These are phyloP conservation scores for Discostella stelligeroides DNA, from an alignment of 108 stramenopile species.

Conservation along the genomic window DNA sequence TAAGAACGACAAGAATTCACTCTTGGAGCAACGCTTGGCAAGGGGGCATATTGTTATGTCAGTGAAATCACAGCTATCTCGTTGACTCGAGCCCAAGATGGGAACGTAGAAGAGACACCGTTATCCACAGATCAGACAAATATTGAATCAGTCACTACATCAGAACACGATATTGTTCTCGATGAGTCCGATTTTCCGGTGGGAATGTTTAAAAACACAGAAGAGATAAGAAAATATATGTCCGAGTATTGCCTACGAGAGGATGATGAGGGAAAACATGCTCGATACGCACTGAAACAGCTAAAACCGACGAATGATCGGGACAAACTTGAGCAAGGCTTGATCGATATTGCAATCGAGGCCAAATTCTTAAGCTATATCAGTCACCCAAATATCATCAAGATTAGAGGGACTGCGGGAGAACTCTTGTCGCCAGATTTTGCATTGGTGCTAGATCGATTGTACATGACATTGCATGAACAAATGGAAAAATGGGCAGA, in stretches of 20 bases:
- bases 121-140: neutral
- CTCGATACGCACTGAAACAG: conserved; percentile 48
- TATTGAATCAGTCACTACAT: neutral
- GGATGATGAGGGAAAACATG: conserved; percentile 13
- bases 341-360: conserved; percentile 73
- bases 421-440: conserved; percentile 52
- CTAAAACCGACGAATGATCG: conserved; percentile 17
- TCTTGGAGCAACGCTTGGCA: conserved; percentile 70
- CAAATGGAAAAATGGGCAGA: conserved; percentile 57
- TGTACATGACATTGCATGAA: conserved; percentile 59
- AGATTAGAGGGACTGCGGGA: conserved; percentile 60
- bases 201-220: conserved; percentile 26
- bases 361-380: conserved; percentile 67
- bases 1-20: conserved; percentile 50
- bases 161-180: neutral
- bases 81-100: conserved; percentile 50
- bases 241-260: conserved; percentile 24
- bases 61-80: conserved; percentile 62
- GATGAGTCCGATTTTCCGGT: conserved; percentile 40
- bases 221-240: conserved; percentile 43
- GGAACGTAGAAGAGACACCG: neutral
- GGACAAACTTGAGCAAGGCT: conserved; percentile 30
- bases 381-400: conserved; percentile 72
- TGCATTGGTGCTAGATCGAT: conserved; percentile 64
- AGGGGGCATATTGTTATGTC: conserved; percentile 79